phyloP scores from a whole-genome alignment of 495 filamentous ascomycete species.

The Aspergillus saccharolyticus region DNA sequence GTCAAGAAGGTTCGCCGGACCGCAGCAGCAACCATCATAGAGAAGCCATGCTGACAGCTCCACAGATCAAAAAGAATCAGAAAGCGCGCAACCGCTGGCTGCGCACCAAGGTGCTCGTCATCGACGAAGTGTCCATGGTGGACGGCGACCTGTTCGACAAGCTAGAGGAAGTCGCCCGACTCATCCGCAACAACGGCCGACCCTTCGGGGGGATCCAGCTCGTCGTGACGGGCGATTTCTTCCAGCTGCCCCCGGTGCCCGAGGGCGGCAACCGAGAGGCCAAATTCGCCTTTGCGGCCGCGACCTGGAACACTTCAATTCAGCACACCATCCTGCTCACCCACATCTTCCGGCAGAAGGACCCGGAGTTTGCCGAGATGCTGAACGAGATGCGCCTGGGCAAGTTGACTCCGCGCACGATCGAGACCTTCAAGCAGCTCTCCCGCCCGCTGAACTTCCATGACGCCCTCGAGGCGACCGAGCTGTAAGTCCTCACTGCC shows the following conservation, averaged over 20 bases:
- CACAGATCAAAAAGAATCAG: constrained; percentile 69
- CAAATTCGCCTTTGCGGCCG: constrained; percentile 90
- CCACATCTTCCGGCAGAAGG: constrained; percentile 92
- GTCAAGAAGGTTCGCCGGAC: constrained; percentile 61
- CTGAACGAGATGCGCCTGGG: constrained; percentile 96
- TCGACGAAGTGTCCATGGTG: constrained; percentile 98
- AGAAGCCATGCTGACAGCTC: constrained; percentile 10
- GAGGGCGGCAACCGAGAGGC: constrained; percentile 60
- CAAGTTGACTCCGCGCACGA: constrained; percentile 62
- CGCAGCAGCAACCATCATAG: background rate
- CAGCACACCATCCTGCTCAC: constrained; percentile 94
- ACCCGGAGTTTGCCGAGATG: constrained; percentile 89
- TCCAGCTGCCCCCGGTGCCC: constrained; percentile 91
- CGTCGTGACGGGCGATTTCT: constrained; percentile 95
- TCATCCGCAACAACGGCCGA: constrained; percentile 75
- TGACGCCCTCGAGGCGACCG: constrained; percentile 81
- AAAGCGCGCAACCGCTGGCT: constrained; percentile 89
- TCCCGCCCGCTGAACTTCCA: constrained; percentile 63
- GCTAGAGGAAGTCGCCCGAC: constrained; percentile 80
- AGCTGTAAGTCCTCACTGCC: constrained; percentile 53
- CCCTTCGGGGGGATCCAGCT: constrained; percentile 96
- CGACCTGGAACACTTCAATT: constrained; percentile 85
- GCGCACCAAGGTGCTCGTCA: constrained; percentile 74
- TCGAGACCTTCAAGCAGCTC: constrained; percentile 65
- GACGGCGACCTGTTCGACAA: constrained; percentile 97